A percentile compares a stretch with the other conserved stretches of the same genome.
These are phyloP conservation scores for Colletotrichum sp. DNA, from an alignment of 2,329 filamentous ascomycete genomes.

Conservation along the genomic window DNA sequence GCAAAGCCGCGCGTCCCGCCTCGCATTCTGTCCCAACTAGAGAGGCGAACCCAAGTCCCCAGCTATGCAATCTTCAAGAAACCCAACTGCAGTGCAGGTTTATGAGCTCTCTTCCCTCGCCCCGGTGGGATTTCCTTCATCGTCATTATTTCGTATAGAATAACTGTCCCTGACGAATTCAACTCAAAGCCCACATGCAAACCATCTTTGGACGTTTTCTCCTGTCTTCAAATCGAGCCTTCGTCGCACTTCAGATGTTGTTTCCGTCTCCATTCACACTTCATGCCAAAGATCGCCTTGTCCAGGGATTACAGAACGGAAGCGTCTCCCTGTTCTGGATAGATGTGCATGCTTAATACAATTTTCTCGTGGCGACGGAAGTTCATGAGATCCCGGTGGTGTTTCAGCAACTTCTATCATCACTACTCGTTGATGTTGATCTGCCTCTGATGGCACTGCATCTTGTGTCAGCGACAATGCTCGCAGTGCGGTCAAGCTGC, in stretches of 20 bases:
- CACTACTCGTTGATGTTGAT: neutral
- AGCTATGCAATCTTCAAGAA: too few species aligned
- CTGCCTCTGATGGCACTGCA: neutral
- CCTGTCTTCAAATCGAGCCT: neutral
- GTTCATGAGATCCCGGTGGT: neutral
- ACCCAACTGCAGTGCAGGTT: neutral
- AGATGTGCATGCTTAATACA: neutral
- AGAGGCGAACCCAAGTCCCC: too few species aligned
- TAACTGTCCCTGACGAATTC: neutral
- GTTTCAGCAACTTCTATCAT: neutral
- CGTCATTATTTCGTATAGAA: too few species aligned
- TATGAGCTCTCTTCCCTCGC: neutral
- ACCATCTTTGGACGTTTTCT: rapidly evolving
- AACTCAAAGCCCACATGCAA: neutral
- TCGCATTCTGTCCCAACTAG: too few species aligned
- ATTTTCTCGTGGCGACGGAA: neutral
- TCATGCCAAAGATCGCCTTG: neutral
- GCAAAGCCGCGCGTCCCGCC: too few species aligned
- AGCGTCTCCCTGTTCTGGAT: neutral
- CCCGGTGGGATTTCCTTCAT: neutral
- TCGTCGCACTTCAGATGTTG: neutral
- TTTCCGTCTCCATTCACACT: neutral
- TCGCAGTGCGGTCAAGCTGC: neutral
- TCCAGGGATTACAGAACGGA: neutral
- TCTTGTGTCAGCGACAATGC: neutral